Evolutionary conservation across 148 eudicot species (phyloP).

Genomic region (Rhododendron mucronatum): DNA sequence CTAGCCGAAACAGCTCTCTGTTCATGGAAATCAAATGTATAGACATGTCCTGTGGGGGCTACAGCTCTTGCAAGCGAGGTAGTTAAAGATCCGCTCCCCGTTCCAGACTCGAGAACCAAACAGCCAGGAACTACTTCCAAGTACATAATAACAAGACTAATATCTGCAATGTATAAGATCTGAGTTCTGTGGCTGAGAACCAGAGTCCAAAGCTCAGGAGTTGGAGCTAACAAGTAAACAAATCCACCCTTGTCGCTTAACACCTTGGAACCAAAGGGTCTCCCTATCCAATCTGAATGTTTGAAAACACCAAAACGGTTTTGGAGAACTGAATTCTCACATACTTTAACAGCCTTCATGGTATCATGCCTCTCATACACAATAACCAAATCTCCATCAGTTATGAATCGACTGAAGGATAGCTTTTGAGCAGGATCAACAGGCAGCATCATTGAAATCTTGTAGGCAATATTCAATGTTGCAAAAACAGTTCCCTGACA

Average conservation of each 20-base stretch:
- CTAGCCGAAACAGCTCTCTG: slow-evolving; percentile 84
- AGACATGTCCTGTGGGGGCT: slow-evolving; percentile 74
- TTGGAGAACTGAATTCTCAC: slow-evolving; percentile 45
- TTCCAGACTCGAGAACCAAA: slow-evolving; percentile 78
- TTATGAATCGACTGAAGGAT: slow-evolving; percentile 48
- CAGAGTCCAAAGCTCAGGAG: slow-evolving; percentile 93
- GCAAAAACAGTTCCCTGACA: background rate
- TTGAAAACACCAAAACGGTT: slow-evolving; percentile 77
- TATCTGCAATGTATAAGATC: slow-evolving; percentile 86
- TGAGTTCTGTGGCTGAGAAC: slow-evolving; percentile 94
- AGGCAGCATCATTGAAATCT: slow-evolving; percentile 35
- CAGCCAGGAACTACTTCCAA: slow-evolving; percentile 88
- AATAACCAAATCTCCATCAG: slow-evolving; percentile 69
- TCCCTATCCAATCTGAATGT: slow-evolving; percentile 81
- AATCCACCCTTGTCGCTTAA: slow-evolving; percentile 73
- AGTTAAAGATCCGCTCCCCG: slow-evolving; percentile 86
- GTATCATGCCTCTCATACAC: slow-evolving; percentile 75
- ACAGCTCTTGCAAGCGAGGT: slow-evolving; percentile 88
- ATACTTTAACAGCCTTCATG: slow-evolving; percentile 75
- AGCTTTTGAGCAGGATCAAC: slow-evolving; percentile 43
- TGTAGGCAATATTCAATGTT: background rate
- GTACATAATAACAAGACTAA: slow-evolving; percentile 60
- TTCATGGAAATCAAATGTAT: slow-evolving; percentile 93
- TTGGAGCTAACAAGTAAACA: slow-evolving; percentile 85
- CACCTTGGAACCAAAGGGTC: slow-evolving; percentile 82